Evolutionary conservation across 805 yeast genomes (phyloP), one percentile per base, ranked within the genome.

Genomic region (Spathaspora boniae): DNA sequence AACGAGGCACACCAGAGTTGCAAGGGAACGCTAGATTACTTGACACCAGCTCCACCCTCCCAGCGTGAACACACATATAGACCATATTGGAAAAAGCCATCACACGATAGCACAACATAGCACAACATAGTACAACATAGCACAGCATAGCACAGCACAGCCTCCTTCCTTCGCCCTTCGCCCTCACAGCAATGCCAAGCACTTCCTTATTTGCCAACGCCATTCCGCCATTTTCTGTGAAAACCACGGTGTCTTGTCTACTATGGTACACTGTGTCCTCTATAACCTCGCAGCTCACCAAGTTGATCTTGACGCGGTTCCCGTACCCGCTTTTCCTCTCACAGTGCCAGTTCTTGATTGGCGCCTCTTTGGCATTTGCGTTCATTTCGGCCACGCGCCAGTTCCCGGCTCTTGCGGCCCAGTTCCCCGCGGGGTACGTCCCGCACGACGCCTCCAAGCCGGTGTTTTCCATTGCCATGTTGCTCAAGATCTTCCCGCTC

Each of bases 251-350:
- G 2, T 47, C 71, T 15, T 80, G 86, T 50, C 45, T 76, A 12
- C 42, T 67, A 25, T 82, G 87, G 87, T 82, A 81, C 47, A 47
- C 65, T 14, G 68, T 77, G 8, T 79, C 85, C 9, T 74, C 86
- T 3, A 48, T 76, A 3, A 82, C 85, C 1, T 75, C 86, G 0
- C 86, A 80, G 46, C 61, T 77, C 21, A 80, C 85, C 2, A 80
- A 79, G 43, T 26, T 58, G 11, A 77, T 80, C 3, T 57, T 82
- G 27, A 65, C 66, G 9, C 64, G 68, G 38, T 76, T 80, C 48
- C 74, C 77, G 2, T 73, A 70, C 50, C 86, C 88, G 2, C 55
- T 81, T 11, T 78, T 80, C 34, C 58, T 82, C 25, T 80, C 85
- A 6, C 85, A 77, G 48, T 72, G 71, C 42, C 87, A 82, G 47